Evolutionary conservation across 2,329 filamentous ascomycete species (phyloP).

Genomic region (Aaosphaeria arxii): DNA sequence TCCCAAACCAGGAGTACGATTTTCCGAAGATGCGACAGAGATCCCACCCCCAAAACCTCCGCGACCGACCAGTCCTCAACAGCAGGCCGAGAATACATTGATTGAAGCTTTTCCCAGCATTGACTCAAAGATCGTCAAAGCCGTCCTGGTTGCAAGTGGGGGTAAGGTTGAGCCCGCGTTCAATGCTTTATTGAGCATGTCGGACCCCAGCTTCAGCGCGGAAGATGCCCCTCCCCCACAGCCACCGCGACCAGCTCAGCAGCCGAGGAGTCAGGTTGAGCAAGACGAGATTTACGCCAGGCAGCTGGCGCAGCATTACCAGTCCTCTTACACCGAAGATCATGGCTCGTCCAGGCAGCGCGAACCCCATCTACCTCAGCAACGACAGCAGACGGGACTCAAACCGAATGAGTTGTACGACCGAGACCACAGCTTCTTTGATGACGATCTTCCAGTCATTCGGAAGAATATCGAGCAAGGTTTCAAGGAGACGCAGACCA

Average conservation of each 20-base stretch:
- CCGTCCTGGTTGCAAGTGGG: constrained; percentile 80
- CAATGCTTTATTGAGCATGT: constrained; percentile 82
- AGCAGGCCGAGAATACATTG: constrained; percentile 83
- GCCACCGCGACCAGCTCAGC: constrained; percentile 60
- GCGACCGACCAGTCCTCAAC: constrained; percentile 73
- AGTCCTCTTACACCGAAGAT: constrained; percentile 37
- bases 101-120: constrained; percentile 92
- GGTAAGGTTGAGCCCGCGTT: constrained; percentile 92
- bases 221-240: constrained; percentile 70
- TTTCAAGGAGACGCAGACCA: constrained; percentile 89
- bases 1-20: constrained; percentile 45
- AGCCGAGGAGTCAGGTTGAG: constrained; percentile 74
- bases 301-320: constrained; percentile 88
- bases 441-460: constrained; percentile 90
- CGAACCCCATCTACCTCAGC: constrained; percentile 40
- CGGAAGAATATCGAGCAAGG: constrained; percentile 91
- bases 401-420: constrained; percentile 54
- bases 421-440: constrained; percentile 85
- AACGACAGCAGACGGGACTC: constrained; percentile 52
- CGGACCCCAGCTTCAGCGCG: constrained; percentile 51
- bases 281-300: constrained; percentile 89
- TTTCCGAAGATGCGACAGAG: constrained; percentile 44
- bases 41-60: constrained; percentile 76
- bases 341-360: constrained; percentile 29
- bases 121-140: constrained; percentile 77